A percentile compares a stretch with the other conserved stretches of the same genome.
These are phyloP conservation scores for Penicillium sp. DNA, from an alignment of 2,329 filamentous ascomycete species.

Conservation along the genomic window DNA sequence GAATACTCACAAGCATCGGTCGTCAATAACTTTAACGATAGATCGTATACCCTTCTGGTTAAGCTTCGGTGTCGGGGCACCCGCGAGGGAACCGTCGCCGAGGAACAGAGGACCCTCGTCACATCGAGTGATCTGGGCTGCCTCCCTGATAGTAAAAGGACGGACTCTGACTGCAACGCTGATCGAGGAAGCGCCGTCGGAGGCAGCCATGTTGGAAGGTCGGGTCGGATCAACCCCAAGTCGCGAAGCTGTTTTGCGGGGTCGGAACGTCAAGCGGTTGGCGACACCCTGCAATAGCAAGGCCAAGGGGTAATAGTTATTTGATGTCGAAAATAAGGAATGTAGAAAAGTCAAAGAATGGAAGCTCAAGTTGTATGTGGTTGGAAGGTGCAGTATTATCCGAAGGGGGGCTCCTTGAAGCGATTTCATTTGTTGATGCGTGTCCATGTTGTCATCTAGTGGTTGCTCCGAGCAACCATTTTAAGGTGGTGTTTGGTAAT, in stretches of 20 bases:
- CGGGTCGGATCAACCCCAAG: slow-evolving; percentile 18
- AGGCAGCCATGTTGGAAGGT: slow-evolving; percentile 38
- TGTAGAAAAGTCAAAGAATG: slow-evolving; percentile 22
- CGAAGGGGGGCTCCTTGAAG: slow-evolving; percentile 22
- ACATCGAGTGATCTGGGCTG: slow-evolving; percentile 72
- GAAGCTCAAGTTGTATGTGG: slow-evolving; percentile 29
- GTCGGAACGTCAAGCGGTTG: slow-evolving; percentile 21
- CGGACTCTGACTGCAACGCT: slow-evolving; percentile 59
- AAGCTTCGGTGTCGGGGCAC: slow-evolving; percentile 77
- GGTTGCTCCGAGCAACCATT: slow-evolving; percentile 37
- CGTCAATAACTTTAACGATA: slow-evolving; percentile 94
- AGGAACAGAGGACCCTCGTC: slow-evolving; percentile 90
- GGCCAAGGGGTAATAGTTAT: slow-evolving; percentile 14
- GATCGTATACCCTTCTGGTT: slow-evolving; percentile 81
- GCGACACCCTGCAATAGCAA: slow-evolving; percentile 18
- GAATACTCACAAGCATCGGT: slow-evolving; percentile 80
- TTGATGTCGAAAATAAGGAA: slow-evolving; percentile 17
- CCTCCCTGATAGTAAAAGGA: slow-evolving; percentile 81
- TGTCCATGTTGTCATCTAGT: slow-evolving; percentile 23
- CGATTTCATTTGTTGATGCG: slow-evolving; percentile 30
- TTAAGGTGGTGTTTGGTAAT: slow-evolving; percentile 17
- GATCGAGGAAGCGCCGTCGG: slow-evolving; percentile 50
- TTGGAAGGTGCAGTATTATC: slow-evolving; percentile 27
- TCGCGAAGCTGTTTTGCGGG: slow-evolving; percentile 16
- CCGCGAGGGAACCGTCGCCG: slow-evolving; percentile 95